Base-by-base conservation (phyloP, 2,329 filamentous ascomycete species). In the Penicillium oxalicum region DNA sequence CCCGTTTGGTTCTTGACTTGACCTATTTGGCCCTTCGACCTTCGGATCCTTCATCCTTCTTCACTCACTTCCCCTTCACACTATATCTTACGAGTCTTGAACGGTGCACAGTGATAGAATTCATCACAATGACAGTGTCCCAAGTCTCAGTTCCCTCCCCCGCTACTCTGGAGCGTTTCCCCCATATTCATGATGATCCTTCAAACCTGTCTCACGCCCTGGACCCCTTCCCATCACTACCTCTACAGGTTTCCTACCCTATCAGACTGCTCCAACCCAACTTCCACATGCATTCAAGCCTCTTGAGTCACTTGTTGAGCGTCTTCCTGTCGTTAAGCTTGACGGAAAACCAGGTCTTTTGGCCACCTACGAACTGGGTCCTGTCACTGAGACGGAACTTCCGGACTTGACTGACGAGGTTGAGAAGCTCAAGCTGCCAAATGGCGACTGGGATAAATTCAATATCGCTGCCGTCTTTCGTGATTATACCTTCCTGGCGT, bases 401-500 rank as follows among this genome's bases (percentile, higher is more conserved):
- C 86, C 88, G 12, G 87, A 95, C 68, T 75, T 95, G 41, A 87
- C 86, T 1, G 76, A 76, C 4, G 77, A 81, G 57, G 78, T 95
- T 49, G 85, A 93, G 61, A 81, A 82, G 68, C 85, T 87, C 27
- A 58, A 68, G 33, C 60, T 68, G 8, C 49, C 61, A 7, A 67
- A 70, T 55, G 70, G 78, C 58, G 76, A 79, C 59, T 74, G 83
- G 52, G 84, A 95, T 70, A 77, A 91, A 35, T 85, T 86, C 12
- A 73, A 88, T 50, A 83, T 94, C 75, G 93, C 91, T 61, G 90
- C 90, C 32, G 73, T 94, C 41, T 95, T 95, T 69, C 80, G 91
- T 18, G 91, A 96, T 73, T 96, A 95, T 68, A 87, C 87, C 11
- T 96, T 95, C 76, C 73, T 95, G 28, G 87, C 90, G 4, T 94